phyloP scores from a whole-genome alignment of 768 basidiomycete genomes.

The Russula virescens region DNA sequence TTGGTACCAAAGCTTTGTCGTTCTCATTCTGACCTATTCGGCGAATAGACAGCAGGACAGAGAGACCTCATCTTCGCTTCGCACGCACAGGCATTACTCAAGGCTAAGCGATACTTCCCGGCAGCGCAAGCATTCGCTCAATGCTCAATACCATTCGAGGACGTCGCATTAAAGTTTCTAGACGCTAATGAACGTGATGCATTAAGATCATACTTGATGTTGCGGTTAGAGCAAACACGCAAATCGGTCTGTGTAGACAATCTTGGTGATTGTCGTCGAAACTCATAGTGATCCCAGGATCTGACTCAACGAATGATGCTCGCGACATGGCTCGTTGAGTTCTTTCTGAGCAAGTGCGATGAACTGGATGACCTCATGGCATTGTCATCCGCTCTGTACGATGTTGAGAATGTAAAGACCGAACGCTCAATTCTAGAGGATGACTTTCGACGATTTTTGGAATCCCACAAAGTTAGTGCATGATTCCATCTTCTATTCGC shows the following conservation, averaged over 20 bases:
- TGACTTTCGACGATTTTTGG: conserved; percentile 87
- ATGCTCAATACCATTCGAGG: conserved; percentile 83
- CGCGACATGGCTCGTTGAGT: conserved; percentile 97
- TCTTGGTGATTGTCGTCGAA: not conserved
- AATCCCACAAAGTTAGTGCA: conserved; percentile 77
- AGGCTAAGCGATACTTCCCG: conserved; percentile 76
- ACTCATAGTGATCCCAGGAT: conserved; percentile 47
- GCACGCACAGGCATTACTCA: conserved; percentile 77
- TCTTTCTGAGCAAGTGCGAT: conserved; percentile 94
- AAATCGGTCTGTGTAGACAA: conserved; percentile 54
- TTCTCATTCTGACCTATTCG: not conserved
- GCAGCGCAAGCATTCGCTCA: conserved; percentile 91
- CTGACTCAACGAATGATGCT: conserved; percentile 94
- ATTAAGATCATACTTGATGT: conserved; percentile 82
- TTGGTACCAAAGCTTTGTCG: not conserved
- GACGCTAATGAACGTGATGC: conserved; percentile 89
- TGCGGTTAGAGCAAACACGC: conserved; percentile 76
- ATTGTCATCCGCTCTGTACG: conserved; percentile 72
- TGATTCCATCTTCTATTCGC: not conserved
- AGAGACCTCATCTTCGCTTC: conserved; percentile 77
- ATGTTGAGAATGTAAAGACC: conserved; percentile 76
- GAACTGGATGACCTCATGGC: conserved; percentile 92
- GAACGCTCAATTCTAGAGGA: conserved; percentile 86
- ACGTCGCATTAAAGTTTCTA: conserved; percentile 83
- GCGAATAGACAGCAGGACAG: conserved; percentile 73